Evolutionary conservation across 164 flowering plant species (phyloP).

Genomic region (Pachysandra terminalis): DNA sequence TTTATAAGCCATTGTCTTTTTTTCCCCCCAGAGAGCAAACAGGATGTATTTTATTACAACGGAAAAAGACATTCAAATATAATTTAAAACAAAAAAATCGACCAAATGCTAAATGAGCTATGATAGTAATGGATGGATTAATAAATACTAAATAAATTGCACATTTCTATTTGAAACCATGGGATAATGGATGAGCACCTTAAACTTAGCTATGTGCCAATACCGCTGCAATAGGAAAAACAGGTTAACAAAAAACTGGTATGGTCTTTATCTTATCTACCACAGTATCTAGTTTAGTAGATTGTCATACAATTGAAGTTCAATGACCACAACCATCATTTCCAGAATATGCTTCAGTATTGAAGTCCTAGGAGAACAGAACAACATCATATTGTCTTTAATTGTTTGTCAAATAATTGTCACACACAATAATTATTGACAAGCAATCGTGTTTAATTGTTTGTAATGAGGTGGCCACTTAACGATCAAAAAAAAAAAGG

Average conservation of each 20-base stretch:
- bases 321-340: neutral
- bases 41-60: too few relatives aligned
- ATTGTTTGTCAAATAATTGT: neutral
- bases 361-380: neutral
- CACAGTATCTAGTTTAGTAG: neutral
- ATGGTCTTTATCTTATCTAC: neutral
- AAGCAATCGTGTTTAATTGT: too few relatives aligned
- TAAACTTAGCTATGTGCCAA: neutral
- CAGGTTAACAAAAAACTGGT: neutral
- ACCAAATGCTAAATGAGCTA: too few relatives aligned
- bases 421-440: too few relatives aligned
- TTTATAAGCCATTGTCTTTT: too few relatives aligned
- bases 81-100: too few relatives aligned
- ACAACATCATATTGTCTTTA: neutral
- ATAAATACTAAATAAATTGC: neutral
- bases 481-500: too few relatives aligned
- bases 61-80: too few relatives aligned
- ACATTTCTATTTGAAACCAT: neutral
- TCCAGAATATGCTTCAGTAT: neutral
- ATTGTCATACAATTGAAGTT: too few relatives aligned
- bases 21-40: too few relatives aligned
- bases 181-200: neutral
- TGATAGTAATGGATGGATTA: too few relatives aligned
- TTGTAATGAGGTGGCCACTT: too few relatives aligned
- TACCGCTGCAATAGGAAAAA: neutral